Evolutionary conservation across 2,329 filamentous ascomycete genomes (phyloP).

Genomic region (Aspergillus tanneri): DNA sequence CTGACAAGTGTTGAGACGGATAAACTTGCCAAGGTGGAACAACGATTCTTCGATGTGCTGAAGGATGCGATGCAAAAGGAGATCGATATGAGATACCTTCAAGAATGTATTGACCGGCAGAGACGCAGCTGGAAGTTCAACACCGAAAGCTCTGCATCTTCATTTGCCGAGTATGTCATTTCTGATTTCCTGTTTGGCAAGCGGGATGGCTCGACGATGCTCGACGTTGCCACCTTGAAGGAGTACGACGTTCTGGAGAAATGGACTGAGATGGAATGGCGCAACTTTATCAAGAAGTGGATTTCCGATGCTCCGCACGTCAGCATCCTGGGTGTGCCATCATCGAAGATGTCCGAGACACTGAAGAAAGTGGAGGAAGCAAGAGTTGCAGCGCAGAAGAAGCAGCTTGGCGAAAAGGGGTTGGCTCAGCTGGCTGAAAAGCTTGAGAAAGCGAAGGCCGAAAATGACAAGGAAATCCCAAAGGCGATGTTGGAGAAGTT

Average conservation of each 20-base stretch:
- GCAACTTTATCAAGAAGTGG: slow-evolving; percentile 76
- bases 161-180: slow-evolving; percentile 83
- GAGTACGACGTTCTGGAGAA: slow-evolving; percentile 67
- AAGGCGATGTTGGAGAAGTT: slow-evolving; percentile 76
- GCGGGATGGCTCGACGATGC: slow-evolving; percentile 75
- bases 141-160: slow-evolving; percentile 75
- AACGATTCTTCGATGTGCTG: slow-evolving; percentile 79
- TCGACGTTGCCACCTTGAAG: slow-evolving; percentile 53
- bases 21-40: slow-evolving; percentile 78
- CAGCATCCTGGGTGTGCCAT: slow-evolving; percentile 85
- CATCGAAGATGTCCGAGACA: slow-evolving; percentile 72
- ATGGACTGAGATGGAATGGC: slow-evolving; percentile 86
- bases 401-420: slow-evolving; percentile 77
- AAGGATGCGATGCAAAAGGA: slow-evolving; percentile 73
- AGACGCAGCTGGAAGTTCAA: slow-evolving; percentile 78
- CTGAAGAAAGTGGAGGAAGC: slow-evolving; percentile 78
- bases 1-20: slow-evolving; percentile 84
- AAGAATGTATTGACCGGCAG: slow-evolving; percentile 80
- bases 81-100: slow-evolving; percentile 85
- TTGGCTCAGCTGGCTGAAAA: slow-evolving; percentile 71
- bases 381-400: slow-evolving; percentile 74
- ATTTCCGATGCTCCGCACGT: slow-evolving; percentile 82
- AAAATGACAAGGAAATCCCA: slow-evolving; percentile 87
- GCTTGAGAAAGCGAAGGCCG: slow-evolving; percentile 77
- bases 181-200: slow-evolving; percentile 88